phyloP scores from a whole-genome alignment of 108 stramenopile species.

The Cyclotella atomus region DNA sequence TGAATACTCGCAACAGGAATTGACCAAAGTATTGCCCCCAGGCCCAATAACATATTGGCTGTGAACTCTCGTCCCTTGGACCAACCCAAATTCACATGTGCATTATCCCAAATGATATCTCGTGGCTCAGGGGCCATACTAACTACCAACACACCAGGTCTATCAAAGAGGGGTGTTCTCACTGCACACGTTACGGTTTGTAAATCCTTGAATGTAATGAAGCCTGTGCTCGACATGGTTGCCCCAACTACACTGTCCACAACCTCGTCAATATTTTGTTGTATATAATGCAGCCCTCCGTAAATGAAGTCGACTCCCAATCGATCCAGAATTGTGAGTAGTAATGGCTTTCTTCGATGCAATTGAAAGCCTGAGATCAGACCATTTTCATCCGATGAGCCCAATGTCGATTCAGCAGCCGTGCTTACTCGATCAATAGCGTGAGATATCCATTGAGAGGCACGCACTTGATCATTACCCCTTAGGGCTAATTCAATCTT shows the following conservation, averaged over 20 bases:
- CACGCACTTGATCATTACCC: constrained; percentile 47
- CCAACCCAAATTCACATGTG: constrained; percentile 61
- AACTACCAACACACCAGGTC: constrained; percentile 67
- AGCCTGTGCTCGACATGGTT: constrained; percentile 89
- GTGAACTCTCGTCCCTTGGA: constrained; percentile 61
- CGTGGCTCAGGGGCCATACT: constrained; percentile 84
- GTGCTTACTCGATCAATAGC: constrained; percentile 39
- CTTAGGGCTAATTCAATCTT: constrained; percentile 44
- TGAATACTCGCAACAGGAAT: constrained; percentile 84
- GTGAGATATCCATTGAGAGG: constrained; percentile 64
- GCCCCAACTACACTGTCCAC: constrained; percentile 71
- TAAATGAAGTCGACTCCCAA: constrained; percentile 47
- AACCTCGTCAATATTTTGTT: constrained; percentile 52
- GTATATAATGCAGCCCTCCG: constrained; percentile 30
- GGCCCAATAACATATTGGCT: constrained; percentile 65
- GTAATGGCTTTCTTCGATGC: constrained; percentile 28
- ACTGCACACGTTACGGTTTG: constrained; percentile 74
- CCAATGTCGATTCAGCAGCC: constrained; percentile 39
- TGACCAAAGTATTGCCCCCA: constrained; percentile 88
- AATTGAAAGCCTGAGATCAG: constrained; percentile 33
- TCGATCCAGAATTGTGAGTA: constrained; percentile 36
- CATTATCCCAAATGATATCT: constrained; percentile 89
- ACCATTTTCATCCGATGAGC: constrained; percentile 36
- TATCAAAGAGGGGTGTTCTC: constrained; percentile 70
- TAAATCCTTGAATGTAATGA: constrained; percentile 89